Percentiles rank a stretch among this genome's conserved stretches.
Evolutionary conservation across 768 basidiomycete genomes (phyloP).

Genomic region (Trametes meyenii): DNA sequence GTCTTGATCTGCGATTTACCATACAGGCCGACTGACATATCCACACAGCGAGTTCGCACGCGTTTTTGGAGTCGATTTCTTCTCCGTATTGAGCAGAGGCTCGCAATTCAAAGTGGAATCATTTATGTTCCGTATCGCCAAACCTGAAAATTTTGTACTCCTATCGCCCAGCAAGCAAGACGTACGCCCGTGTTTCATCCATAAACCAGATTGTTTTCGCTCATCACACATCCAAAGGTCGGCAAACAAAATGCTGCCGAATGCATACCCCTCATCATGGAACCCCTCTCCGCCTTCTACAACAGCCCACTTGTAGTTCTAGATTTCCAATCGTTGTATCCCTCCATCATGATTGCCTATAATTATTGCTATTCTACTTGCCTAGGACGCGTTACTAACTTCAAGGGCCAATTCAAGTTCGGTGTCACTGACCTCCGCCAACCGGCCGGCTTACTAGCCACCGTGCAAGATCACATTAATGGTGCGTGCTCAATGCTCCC

Average conservation of each 20-base stretch:
- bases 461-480: slow-evolving; percentile 74
- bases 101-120: slow-evolving; percentile 99
- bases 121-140: slow-evolving; percentile 96
- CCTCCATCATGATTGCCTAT: slow-evolving; percentile 98
- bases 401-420: slow-evolving; percentile 86
- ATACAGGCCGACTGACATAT: neutral
- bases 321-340: slow-evolving; percentile 96
- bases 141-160: slow-evolving; percentile 91
- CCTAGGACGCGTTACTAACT: slow-evolving; percentile 84
- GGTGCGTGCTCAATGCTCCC: slow-evolving; percentile 46
- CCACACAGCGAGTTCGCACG: slow-evolving; percentile 87
- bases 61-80: slow-evolving; percentile 97
- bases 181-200: slow-evolving; percentile 46
- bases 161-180: slow-evolving; percentile 88
- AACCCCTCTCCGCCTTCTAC: slow-evolving; percentile 92
- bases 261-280: slow-evolving; percentile 94
- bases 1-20: neutral
- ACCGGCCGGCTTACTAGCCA: slow-evolving; percentile 66
- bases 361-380: slow-evolving; percentile 98
- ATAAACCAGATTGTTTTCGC: neutral
- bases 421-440: slow-evolving; percentile 78
- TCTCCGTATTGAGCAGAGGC: slow-evolving; percentile 90
- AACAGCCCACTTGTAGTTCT: slow-evolving; percentile 90
- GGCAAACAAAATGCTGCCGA: slow-evolving; percentile 96
- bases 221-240: slow-evolving; percentile 58